These are phyloP conservation scores for Coemansia sp. DNA, from an alignment of 192 early-diverging fungal species.

Conservation along the genomic window DNA sequence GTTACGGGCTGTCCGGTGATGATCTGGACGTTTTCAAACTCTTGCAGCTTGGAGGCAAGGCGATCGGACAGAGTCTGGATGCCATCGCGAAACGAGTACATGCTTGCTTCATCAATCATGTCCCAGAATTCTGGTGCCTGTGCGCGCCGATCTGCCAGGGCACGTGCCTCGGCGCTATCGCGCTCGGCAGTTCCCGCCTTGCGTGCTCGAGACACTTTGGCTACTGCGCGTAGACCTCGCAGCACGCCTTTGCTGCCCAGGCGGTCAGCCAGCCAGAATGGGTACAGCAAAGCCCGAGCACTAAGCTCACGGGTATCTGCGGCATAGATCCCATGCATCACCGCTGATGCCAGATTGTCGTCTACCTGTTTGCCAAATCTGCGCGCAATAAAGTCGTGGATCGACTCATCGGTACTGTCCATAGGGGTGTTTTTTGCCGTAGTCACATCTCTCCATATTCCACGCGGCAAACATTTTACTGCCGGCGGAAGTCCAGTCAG, in stretches of 20 bases:
- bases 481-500: conserved; percentile 59
- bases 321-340: conserved; percentile 93
- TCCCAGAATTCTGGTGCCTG: conserved; percentile 59
- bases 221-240: conserved; percentile 27
- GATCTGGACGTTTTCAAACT: conserved; percentile 60
- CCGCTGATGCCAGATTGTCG: conserved; percentile 79
- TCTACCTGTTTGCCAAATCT: conserved; percentile 74
- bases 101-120: conserved; percentile 60
- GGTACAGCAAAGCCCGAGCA: conserved; percentile 68
- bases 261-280: conserved; percentile 68
- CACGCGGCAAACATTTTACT: conserved; percentile 59
- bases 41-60: conserved; percentile 54
- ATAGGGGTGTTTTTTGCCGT: conserved; percentile 9
- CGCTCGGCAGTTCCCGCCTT: conserved; percentile 20
- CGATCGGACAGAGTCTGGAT: conserved; percentile 66
- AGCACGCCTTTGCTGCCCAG: conserved; percentile 28
- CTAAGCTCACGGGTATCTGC: conserved; percentile 78
- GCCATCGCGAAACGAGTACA: conserved; percentile 82
- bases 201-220: conserved; percentile 27
- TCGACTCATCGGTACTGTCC: conserved; percentile 69
- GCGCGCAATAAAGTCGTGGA: conserved; percentile 75
- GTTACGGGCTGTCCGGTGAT: conserved; percentile 46
- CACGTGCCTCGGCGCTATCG: conserved; percentile 16
- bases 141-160: conserved; percentile 16
- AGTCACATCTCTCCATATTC: conserved; percentile 31